Base-by-base conservation (phyloP, 1,284 basidiomycete genomes). In the Ustilago nuda region DNA sequence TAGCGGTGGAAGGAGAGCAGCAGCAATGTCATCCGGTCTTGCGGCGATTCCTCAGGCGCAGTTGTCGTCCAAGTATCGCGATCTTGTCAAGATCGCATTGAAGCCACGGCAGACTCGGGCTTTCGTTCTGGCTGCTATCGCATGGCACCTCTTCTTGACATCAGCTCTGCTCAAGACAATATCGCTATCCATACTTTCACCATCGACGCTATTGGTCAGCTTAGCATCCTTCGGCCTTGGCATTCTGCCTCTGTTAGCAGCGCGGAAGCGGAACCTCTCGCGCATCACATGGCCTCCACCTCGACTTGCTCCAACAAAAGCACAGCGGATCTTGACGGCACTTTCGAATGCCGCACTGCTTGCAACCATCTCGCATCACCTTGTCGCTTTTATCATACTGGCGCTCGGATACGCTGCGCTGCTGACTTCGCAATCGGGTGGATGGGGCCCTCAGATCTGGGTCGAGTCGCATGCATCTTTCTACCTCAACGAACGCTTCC, bases 401-500 rank as follows among this genome's bases (percentile, higher is more conserved):
- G 71, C 70, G 4, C 4, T 72, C n/a, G 52, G 68, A 0, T 76
- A 75, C 23, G 51, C 60, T 2, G 39, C 50, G 12, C 56, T 57
- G 17, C 61, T 66, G 30, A 58, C 61, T 5, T 50, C 37, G 23
- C 46, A 39, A 48, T 36, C 37, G 27, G 60, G 66, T 15, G 67
- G 72, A 46, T 78, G 76, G 76, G 68, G 61, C 4, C 72, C 74
- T 11, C 66, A 72, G 36, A 46, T 69, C 8, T 82, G 70, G 68
- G 71, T 82, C 27, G 64, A 72, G 0, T 75, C 72, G 46, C 78
- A 82, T 51, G 45, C 41, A n/a, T 63, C 79, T 11, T 74, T 73
- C 61, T 82, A 80, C 57, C 61, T 79, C 50, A 80, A 82, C 57
- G 80, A 82, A 62, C 64, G 78, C 8, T 77, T 78, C 39, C 64